Conservation (phyloP, 257 asterid species). For the Solanum ossicruentum region DNA sequence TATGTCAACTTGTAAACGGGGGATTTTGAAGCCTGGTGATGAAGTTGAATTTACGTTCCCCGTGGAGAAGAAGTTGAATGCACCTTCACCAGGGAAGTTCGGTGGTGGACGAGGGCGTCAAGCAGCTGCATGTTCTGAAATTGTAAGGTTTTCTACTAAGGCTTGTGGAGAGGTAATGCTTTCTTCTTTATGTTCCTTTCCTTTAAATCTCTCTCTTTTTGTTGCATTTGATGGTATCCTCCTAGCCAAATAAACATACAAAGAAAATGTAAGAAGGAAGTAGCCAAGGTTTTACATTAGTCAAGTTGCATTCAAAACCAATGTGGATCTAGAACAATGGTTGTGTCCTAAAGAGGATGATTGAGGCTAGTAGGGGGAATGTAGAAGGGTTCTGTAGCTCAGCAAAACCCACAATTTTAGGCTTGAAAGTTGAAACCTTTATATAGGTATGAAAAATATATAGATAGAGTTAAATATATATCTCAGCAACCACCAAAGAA, state of each 20-base stretch:
- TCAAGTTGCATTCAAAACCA: neutral
- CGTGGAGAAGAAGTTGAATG: conserved; percentile 31
- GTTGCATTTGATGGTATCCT: neutral
- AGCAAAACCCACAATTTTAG: neutral
- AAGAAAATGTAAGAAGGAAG: neutral
- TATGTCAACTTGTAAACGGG: conserved; percentile 82
- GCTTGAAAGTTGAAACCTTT: neutral
- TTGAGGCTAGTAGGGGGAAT: neutral
- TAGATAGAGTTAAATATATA: neutral
- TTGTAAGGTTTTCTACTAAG: conserved; percentile 73
- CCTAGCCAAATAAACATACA: neutral
- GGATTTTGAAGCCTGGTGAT: conserved; percentile 58
- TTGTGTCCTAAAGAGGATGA: neutral
- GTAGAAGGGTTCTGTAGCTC: neutral
- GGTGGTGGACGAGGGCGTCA: conserved; percentile 70
- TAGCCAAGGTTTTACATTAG: neutral
- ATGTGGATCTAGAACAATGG: neutral
- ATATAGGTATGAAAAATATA: neutral
- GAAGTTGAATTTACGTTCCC: conserved; percentile 65
- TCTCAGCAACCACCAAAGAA: neutral
- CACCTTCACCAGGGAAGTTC: conserved; percentile 53
- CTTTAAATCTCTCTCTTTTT: neutral
- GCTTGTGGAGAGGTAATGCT: conserved; percentile 65
- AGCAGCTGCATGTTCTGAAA: conserved; percentile 59
- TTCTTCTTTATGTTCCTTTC: neutral